Conservation (phyloP, 306 rosid species). For the Luffa acutangula region DNA sequence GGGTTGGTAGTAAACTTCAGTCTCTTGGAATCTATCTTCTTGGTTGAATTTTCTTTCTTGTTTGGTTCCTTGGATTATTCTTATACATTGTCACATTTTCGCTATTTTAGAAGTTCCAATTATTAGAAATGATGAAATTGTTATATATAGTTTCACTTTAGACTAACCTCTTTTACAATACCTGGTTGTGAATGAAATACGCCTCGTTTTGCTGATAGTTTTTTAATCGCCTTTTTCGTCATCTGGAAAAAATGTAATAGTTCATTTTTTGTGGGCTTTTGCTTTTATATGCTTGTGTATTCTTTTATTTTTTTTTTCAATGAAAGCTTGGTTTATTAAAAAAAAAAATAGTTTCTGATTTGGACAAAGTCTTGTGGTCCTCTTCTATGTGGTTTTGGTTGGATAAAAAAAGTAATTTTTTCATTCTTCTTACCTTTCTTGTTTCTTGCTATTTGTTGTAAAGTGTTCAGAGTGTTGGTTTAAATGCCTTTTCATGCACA, state of each 20-base stretch:
- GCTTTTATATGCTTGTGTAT: too few species aligned
- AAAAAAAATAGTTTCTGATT: too few species aligned
- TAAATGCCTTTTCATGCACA: background rate
- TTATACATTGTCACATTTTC: background rate
- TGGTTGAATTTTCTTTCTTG: background rate
- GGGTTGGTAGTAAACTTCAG: background rate
- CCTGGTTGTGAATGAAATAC: background rate
- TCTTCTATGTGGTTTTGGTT: background rate
- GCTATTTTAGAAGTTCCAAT: background rate
- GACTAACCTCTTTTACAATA: background rate
- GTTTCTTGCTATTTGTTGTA: background rate
- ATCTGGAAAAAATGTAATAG: background rate
- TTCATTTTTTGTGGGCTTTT: too few species aligned
- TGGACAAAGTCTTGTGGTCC: background rate
- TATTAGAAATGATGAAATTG: background rate
- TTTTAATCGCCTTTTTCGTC: background rate
- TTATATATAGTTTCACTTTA: background rate
- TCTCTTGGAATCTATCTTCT: background rate
- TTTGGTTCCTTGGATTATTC: background rate
- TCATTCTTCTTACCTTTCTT: background rate
- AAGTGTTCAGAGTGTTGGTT: background rate
- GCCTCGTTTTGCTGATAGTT: background rate
- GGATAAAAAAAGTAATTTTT: too few species aligned
- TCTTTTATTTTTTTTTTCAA: too few species aligned
- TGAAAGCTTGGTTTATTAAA: too few species aligned